Base-by-base conservation (phyloP, 345 rosid species). In the Tarenaya hassleriana region DNA sequence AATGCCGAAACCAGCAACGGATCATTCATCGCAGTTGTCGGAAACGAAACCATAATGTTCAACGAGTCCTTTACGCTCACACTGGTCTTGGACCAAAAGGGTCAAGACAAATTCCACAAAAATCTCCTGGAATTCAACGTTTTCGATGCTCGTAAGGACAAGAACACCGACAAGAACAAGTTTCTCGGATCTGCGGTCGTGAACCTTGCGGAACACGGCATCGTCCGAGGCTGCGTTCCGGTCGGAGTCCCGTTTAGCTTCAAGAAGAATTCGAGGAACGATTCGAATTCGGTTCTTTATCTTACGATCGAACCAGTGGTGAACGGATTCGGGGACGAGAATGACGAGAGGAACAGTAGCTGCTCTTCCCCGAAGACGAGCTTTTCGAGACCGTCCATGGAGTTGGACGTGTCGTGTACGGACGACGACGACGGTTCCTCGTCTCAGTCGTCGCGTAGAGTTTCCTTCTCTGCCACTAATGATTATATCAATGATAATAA, bases 191-290 rank as follows among this genome's bases (percentile, higher is more conserved):
- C 92, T 1, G 86, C 98, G 9, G 61, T 65, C 43, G 66, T 87
- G 56, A 87, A 91, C 73, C 83, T 91, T 0, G 85, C 92, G 5
- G 95, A 84, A 37, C 80, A 78, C 45, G 95, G 94, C 50, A 58
- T 78, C 56, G 54, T 77, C 69, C 64, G 65, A 42, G 80, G 83
- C 17, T 45, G 58, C 0, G 55, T 77, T 11, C 62, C 74, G 29
- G 53, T 84, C 2, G 82, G 75, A 41, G 46, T 69, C 59, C 81
- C 79, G 1, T 66, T 90, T 55, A 77, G 46, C 57, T 73, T 78
- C 41, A 90, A 80, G 75, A 90, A 80, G 67, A 70, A 64, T 60
- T 77, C 78, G 3, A 84, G 64, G 70, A 79, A 70, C 48, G 59
- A 40, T 13, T 69, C 58, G 1, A 83, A 61, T 45, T 63, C 96